phyloP scores from a whole-genome alignment of 1,284 basidiomycete genomes.

The Anthracocystis walkeri region DNA sequence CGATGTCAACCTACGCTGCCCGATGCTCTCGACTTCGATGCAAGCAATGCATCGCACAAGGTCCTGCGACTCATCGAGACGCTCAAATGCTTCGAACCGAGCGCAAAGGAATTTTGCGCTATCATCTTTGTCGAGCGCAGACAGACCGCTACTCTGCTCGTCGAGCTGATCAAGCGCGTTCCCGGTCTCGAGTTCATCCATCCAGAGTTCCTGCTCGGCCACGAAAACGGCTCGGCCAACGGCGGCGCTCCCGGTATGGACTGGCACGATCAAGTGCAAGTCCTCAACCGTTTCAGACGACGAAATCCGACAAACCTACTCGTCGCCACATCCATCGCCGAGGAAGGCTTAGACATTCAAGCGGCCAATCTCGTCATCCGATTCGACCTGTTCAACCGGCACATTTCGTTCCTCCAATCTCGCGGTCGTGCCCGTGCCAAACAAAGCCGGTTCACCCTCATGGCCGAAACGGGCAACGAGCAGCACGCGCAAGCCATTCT shows the following conservation, averaged over 20 bases:
- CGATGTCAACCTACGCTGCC: constrained; percentile 24
- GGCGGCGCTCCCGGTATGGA: constrained; percentile 41
- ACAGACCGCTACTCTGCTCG: constrained; percentile 49
- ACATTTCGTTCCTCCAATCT: constrained; percentile 58
- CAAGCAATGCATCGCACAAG: constrained; percentile 43
- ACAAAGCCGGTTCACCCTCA: constrained; percentile 44
- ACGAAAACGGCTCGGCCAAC: constrained; percentile 27
- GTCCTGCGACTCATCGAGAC: constrained; percentile 46
- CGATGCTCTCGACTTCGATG: constrained; percentile 13
- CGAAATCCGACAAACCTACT: constrained; percentile 54
- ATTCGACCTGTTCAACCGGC: constrained; percentile 56
- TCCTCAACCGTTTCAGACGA: constrained; percentile 49
- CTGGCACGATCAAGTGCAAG: constrained; percentile 53
- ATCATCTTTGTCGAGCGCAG: constrained; percentile 60
- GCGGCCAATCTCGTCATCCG: constrained; percentile 59
- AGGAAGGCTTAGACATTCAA: constrained; percentile 61
- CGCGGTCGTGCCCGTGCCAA: constrained; percentile 47
- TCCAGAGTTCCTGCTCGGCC: constrained; percentile 50
- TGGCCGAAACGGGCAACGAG: constrained; percentile 40
- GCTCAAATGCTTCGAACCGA: constrained; percentile 39
- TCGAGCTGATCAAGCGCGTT: constrained; percentile 51
- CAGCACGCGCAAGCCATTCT: constrained; percentile 28
- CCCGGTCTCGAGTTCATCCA: constrained; percentile 45
- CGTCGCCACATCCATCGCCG: constrained; percentile 58
- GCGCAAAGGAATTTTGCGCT: constrained; percentile 36